A percentile compares a stretch with the other conserved stretches of the same genome.
Evolutionary conservation across 768 basidiomycete genomes (phyloP).

Genomic region (Hericium alpestre): DNA sequence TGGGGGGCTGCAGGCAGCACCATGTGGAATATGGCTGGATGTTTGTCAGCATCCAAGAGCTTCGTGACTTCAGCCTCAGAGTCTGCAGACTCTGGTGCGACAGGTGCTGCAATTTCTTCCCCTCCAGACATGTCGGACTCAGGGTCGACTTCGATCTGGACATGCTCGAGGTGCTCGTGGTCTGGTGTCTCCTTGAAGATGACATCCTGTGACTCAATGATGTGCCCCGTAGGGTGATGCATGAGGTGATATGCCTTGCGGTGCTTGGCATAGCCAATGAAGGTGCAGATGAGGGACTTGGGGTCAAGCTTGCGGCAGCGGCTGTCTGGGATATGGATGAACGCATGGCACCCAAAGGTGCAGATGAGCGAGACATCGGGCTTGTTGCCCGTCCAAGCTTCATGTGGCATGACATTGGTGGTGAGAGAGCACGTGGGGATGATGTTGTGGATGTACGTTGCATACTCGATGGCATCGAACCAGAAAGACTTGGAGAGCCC

Average conservation of each 20-base stretch:
- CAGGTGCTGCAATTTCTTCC: too few species aligned
- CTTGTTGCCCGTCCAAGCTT: conserved; percentile 8
- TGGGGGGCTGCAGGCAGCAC: neutral
- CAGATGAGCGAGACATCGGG: too few species aligned
- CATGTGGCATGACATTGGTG: conserved; percentile 8
- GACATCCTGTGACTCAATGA: conserved; percentile 8
- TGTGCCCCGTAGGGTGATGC: neutral
- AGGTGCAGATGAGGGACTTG: too few species aligned
- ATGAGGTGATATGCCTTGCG: conserved; percentile 7
- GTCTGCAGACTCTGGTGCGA: too few species aligned
- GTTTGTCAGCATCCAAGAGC: too few species aligned
- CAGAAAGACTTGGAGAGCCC: too few species aligned
- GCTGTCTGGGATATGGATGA: conserved; percentile 1
- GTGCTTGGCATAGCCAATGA: conserved; percentile 11
- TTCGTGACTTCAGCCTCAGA: too few species aligned
- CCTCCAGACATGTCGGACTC: too few species aligned
- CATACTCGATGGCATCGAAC: conserved; percentile 8
- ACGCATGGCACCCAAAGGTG: conserved; percentile 8
- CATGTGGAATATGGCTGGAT: too few species aligned
- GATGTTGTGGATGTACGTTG: conserved; percentile 9
- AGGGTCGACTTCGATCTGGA: too few species aligned
- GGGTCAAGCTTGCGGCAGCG: conserved; percentile 6
- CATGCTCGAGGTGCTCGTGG: neutral
- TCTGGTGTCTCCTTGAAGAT: conserved; percentile 1
- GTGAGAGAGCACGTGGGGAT: conserved; percentile 1